Conservation (phyloP, 495 filamentous ascomycete genomes). For the Penicillium samsonianum region DNA sequence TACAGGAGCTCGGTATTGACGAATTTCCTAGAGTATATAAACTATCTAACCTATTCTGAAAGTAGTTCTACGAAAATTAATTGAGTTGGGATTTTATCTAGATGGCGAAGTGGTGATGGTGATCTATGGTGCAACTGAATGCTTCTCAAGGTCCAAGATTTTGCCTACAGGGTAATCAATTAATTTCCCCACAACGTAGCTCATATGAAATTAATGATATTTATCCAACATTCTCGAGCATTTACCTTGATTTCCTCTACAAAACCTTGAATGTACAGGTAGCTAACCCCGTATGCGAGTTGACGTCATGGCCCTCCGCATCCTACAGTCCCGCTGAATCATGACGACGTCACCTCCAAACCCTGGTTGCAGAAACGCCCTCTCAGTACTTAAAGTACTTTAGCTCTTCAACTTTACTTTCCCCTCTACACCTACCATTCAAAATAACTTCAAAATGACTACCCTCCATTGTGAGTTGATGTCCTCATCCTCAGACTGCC, state of each 20-base stretch:
- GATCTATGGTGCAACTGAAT: not conserved
- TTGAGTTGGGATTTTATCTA: not conserved
- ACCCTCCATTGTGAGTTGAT: slow-evolving; percentile 62
- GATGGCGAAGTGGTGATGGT: not conserved
- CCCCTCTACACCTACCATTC: slow-evolving; percentile 6
- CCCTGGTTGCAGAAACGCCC: slow-evolving; percentile 20
- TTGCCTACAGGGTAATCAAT: not conserved
- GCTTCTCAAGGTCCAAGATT: not conserved
- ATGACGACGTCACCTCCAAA: slow-evolving; percentile 46
- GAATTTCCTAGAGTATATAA: too few species aligned
- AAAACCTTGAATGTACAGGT: slow-evolving; percentile 1
- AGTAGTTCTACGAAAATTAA: not conserved
- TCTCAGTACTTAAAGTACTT: slow-evolving; percentile 3
- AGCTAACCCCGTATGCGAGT: slow-evolving; percentile 2
- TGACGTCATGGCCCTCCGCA: slow-evolving; percentile 33
- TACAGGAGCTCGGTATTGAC: not conserved
- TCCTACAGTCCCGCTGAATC: slow-evolving; percentile 29
- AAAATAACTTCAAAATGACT: slow-evolving; percentile 50
- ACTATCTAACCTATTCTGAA: too few species aligned
- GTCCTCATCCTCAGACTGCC: not conserved
- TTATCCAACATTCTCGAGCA: not conserved
- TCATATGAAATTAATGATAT: not conserved
- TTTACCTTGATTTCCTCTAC: not conserved
- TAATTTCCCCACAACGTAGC: not conserved
- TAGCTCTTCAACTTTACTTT: not conserved